Percentiles rank a stretch among this genome's conserved stretches.
Evolutionary conservation across 2,329 filamentous ascomycete species (phyloP).

Genomic region (Pyricularia pennisetigena): DNA sequence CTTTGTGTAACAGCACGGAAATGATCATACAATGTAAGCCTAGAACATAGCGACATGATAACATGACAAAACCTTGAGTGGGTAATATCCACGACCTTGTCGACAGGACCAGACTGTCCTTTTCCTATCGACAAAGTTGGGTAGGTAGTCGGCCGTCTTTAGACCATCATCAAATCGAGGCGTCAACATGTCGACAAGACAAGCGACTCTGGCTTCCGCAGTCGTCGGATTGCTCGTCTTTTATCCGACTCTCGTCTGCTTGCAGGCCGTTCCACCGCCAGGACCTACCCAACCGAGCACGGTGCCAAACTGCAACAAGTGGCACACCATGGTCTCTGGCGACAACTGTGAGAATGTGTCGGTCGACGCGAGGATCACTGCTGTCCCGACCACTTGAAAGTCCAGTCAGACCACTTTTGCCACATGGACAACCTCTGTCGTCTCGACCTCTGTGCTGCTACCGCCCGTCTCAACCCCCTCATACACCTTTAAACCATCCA

Average conservation of each 20-base stretch:
- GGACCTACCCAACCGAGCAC: slow-evolving; percentile 6
- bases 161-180: neutral
- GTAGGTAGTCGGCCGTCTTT: neutral
- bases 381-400: neutral
- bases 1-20: neutral
- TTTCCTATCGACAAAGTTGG: neutral
- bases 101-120: neutral
- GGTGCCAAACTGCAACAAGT: slow-evolving; percentile 6
- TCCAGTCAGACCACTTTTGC: neutral
- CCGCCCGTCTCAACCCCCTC: neutral
- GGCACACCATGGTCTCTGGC: slow-evolving; percentile 2
- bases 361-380: neutral
- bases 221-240: neutral
- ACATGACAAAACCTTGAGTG: neutral
- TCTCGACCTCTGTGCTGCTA: neutral
- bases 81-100: neutral
- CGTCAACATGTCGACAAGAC: neutral
- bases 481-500: slow-evolving; percentile 1
- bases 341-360: slow-evolving; percentile 6
- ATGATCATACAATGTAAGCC: neutral
- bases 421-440: neutral
- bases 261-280: slow-evolving; percentile 2
- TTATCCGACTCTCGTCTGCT: neutral
- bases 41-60: neutral
- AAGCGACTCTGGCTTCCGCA: neutral